These are phyloP conservation scores for Colletotrichum sp. DNA, from an alignment of 2,329 filamentous ascomycete genomes.

Conservation along the genomic window DNA sequence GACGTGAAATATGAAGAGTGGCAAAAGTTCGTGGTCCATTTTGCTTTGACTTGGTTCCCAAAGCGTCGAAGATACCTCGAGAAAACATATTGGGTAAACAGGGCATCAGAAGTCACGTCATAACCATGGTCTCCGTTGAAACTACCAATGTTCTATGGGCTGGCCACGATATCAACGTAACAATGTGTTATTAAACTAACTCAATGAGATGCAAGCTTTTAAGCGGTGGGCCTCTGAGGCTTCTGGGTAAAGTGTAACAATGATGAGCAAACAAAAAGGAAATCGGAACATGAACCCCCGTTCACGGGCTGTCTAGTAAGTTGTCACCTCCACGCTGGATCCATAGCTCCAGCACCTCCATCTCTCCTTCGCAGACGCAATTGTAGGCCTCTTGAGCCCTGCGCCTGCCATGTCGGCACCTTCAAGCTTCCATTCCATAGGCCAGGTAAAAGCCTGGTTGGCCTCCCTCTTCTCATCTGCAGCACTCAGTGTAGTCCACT, in stretches of 20 bases:
- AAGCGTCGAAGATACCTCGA: background rate
- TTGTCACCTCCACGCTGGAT: background rate
- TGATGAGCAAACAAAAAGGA: background rate
- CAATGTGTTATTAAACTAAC: background rate
- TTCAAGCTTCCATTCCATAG: slow-evolving; percentile 22
- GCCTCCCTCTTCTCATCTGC: slow-evolving; percentile 23
- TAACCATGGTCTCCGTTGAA: background rate
- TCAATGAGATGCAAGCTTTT: background rate
- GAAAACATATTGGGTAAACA: background rate
- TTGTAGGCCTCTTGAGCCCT: slow-evolving; percentile 17
- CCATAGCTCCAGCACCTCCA: slow-evolving; percentile 21
- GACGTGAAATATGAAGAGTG: background rate
- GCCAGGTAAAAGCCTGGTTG: slow-evolving; percentile 17
- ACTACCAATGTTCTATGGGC: background rate
- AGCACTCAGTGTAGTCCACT: slow-evolving; percentile 20
- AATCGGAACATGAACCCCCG: background rate
- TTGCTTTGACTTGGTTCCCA: background rate
- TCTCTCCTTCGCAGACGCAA: slow-evolving; percentile 26
- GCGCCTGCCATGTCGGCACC: background rate
- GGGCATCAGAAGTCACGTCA: background rate
- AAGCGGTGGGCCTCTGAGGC: background rate
- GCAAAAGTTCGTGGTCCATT: background rate
- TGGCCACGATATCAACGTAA: background rate
- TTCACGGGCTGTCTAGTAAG: background rate
- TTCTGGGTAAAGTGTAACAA: background rate